Conservation (phyloP, 2,329 filamentous ascomycete genomes). For the Talaromyces sp. region DNA sequence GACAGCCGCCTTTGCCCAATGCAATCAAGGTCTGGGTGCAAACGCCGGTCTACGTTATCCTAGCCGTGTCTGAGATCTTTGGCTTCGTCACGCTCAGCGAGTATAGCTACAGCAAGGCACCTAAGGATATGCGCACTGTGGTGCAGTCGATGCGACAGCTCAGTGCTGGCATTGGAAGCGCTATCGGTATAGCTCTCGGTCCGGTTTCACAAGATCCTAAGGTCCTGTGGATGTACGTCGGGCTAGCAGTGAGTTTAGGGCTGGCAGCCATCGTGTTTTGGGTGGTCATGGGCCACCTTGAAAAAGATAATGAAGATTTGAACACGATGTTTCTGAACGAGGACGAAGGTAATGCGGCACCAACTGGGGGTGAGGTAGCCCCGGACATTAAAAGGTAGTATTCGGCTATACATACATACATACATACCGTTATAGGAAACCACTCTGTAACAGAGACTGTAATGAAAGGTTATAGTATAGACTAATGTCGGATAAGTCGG, state of each 20-base stretch:
- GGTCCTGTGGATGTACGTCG: not conserved
- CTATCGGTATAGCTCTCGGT: not conserved
- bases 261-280: not conserved
- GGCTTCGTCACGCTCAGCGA: constrained; percentile 60
- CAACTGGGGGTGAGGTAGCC: not conserved
- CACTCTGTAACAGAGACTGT: too few species aligned
- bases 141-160: not conserved
- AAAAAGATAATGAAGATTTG: not conserved
- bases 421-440: too few species aligned
- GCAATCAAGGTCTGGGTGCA: constrained; percentile 59
- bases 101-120: constrained; percentile 72
- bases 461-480: too few species aligned
- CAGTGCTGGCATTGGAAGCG: not conserved
- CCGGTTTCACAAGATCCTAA: not conserved
- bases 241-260: not conserved
- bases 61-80: constrained; percentile 55
- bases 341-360: not conserved
- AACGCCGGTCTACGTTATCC: constrained; percentile 46
- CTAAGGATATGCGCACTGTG: constrained; percentile 60
- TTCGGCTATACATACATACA: too few species aligned
- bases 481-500: too few species aligned
- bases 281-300: not conserved
- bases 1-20: not conserved
- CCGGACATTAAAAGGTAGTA: not conserved
- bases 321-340: not conserved